Base-by-base conservation (phyloP, 768 basidiomycete species). In the Macrolepiota fuliginosa region DNA sequence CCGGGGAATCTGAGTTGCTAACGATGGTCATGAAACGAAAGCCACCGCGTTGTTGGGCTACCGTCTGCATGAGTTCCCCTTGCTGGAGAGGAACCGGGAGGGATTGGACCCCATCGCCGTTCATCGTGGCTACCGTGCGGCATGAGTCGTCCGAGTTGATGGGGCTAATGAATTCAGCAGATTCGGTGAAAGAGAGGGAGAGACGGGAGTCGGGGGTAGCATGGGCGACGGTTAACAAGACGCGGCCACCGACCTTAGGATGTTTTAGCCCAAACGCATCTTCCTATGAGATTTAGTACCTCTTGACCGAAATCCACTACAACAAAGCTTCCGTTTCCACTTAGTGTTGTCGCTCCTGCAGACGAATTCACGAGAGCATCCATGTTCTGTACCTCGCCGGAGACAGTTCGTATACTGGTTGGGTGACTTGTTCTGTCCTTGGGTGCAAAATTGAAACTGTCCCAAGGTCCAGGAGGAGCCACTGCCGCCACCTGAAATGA, bases 121-220 rank as follows among this genome's bases (percentile, higher is more conserved):
- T 64, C 64, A 69, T 64, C 5, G 71, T 65, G 7, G 67, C 25
- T 4, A 64, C 56, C 2, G 69, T 5, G 25, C 54, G 65, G 54
- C 76, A 76, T 11, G 76, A 76, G 59, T 78, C 75, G 65, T 83
- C 81, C 42, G 81, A 81, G 0, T 68, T 72, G 7, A 69, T 56
- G 0, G 81, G 80, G 52, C 68, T 74, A 60, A 83, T 79, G 68
- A 81, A 83, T 49, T 76, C 58, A 0, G 81, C 69, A 2, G 82
- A 83, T 65, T 83, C 81, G 0, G 79, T 80, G 70, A 82, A 83
- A 1, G 81, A 77, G 35, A 83, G 70, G 2, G 81, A 74, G n/a
- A 82, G 68, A 3, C 72, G 68, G 0, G 80, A 73, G 3, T 67
- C 55, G 0, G 69, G 49, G 0, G 74, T 69, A 2, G 71, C 68